A percentile compares a stretch with the other conserved stretches of the same genome.
These are phyloP conservation scores for Ogataea methylovora DNA, from an alignment of 805 yeast genomes.

Conservation along the genomic window DNA sequence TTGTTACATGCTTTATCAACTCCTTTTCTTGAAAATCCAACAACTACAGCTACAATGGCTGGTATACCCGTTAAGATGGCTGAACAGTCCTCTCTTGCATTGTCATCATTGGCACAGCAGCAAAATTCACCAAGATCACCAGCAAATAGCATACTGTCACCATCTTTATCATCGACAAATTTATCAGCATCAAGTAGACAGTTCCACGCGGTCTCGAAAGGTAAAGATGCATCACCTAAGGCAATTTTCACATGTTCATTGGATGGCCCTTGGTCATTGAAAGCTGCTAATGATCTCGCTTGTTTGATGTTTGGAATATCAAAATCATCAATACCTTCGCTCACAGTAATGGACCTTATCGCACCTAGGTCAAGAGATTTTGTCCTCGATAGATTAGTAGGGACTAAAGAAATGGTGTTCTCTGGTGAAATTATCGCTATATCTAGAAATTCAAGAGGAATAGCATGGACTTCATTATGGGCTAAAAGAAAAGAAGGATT, in stretches of 20 bases:
- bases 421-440: conserved; percentile 85
- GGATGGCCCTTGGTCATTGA: conserved; percentile 70
- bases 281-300: conserved; percentile 85
- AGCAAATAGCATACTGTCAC: too few relatives aligned
- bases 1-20: conserved; percentile 59
- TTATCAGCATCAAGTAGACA: conserved; percentile 10
- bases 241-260: conserved; percentile 78
- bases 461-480: conserved; percentile 88
- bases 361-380: conserved; percentile 71
- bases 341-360: conserved; percentile 67
- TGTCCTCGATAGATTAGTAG: conserved; percentile 48
- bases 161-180: too few relatives aligned
- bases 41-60: conserved; percentile 9
- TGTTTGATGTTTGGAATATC: conserved; percentile 82
- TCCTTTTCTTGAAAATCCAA: conserved; percentile 44
- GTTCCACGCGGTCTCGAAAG: conserved; percentile 58
- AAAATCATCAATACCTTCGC: conserved; percentile 48
- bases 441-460: conserved; percentile 52
- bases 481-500: conserved; percentile 68
- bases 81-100: conserved; percentile 19
- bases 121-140: neutral
- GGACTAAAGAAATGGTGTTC: conserved; percentile 45
- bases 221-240: conserved; percentile 66
- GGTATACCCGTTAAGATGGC: conserved; percentile 17
- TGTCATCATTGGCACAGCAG: conserved; percentile 10